A percentile compares a stretch with the other conserved stretches of the same genome.
phyloP scores from a whole-genome alignment of 192 early-diverging fungal genomes.

The Linnemannia zychae region DNA sequence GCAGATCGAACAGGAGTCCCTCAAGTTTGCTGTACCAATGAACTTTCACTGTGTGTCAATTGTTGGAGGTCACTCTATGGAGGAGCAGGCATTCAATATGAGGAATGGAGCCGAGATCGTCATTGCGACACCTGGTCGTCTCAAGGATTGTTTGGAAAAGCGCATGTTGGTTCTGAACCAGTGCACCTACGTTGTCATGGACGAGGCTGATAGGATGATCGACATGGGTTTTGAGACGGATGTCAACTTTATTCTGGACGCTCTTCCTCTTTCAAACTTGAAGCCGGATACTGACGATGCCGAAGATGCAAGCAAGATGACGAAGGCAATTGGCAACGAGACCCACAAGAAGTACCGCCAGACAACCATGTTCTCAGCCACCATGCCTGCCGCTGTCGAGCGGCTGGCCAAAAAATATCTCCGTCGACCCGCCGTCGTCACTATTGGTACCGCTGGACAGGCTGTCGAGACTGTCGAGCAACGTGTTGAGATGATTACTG shows the following conservation, averaged over 20 bases:
- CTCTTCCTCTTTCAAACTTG: conserved; percentile 90
- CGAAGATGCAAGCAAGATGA: conserved; percentile 67
- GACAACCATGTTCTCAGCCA: conserved; percentile 99
- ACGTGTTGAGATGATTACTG: conserved; percentile 91
- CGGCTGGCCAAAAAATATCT: conserved; percentile 95
- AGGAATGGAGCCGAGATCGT: conserved; percentile 95
- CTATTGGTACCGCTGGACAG: conserved; percentile 96
- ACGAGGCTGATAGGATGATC: conserved; percentile 97
- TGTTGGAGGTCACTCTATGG: conserved; percentile 89
- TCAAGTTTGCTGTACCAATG: conserved; percentile 90
- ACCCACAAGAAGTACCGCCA: conserved; percentile 78
- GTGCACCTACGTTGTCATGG: conserved; percentile 99
- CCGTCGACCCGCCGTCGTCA: conserved; percentile 91
- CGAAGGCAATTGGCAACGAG: conserved; percentile 43
- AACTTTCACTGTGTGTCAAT: conserved; percentile 89
- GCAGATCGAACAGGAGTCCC: conserved; percentile 95
- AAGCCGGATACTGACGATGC: conserved; percentile 87
- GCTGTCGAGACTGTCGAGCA: conserved; percentile 98
- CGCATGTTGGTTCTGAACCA: conserved; percentile 92
- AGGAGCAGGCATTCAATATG: conserved; percentile 91
- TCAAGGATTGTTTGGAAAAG: conserved; percentile 92
- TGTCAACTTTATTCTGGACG: conserved; percentile 96
- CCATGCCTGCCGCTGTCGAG: conserved; percentile 97
- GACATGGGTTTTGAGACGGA: conserved; percentile 96
- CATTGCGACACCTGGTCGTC: conserved; percentile 97